A percentile compares a stretch with the other conserved stretches of the same genome.
phyloP scores from a whole-genome alignment of 148 eudicot genomes.

The Amaranthus cruentus region DNA sequence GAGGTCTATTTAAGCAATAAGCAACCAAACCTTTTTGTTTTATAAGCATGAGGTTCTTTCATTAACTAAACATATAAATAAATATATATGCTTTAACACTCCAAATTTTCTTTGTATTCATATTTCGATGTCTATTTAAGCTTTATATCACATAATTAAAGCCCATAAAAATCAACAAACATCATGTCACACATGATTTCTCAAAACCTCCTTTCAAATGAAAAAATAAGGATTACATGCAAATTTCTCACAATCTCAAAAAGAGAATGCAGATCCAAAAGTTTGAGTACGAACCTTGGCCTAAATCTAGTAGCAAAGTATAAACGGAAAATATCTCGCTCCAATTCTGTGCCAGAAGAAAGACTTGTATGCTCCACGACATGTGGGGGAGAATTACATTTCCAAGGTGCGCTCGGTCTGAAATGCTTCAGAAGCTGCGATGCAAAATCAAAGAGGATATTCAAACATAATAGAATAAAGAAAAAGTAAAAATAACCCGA shows the following conservation, averaged over 20 bases:
- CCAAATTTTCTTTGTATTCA: no score
- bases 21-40: no score
- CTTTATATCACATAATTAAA: no score
- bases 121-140: no score
- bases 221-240: neutral
- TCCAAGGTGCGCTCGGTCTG: constrained; percentile 60
- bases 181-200: no score
- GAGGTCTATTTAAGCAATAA: no score
- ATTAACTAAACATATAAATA: no score
- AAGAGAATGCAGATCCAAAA: neutral
- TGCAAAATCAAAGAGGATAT: neutral
- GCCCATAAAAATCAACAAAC: no score
- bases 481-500: neutral
- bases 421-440: constrained; percentile 51
- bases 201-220: neutral
- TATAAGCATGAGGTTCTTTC: no score
- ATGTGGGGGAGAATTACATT: constrained; percentile 28
- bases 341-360: constrained; percentile 33
- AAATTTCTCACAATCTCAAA: neutral
- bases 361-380: constrained; percentile 33
- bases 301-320: constrained; percentile 37
- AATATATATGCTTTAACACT: no score
- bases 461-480: neutral
- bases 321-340: constrained; percentile 40
- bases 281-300: constrained; percentile 35